Conservation (phyloP, 2,329 filamentous ascomycete genomes). For the Boeremia lycopersici region DNA sequence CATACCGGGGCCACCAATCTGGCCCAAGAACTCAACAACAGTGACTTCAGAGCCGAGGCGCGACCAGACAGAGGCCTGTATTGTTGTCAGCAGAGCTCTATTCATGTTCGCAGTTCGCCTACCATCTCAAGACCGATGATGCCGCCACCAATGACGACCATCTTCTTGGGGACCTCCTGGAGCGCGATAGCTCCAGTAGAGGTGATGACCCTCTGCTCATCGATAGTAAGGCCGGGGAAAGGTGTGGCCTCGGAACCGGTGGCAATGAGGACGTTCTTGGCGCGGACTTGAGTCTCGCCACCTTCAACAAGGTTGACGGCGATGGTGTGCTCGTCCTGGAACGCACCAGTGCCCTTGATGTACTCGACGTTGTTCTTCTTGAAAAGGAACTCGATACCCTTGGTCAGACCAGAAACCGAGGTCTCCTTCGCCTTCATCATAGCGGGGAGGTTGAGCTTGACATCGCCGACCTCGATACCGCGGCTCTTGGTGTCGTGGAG, state of each 20-base stretch:
- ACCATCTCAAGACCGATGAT: slow-evolving; percentile 99
- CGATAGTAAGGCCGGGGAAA: slow-evolving; percentile 93
- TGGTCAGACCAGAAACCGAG: slow-evolving; percentile 86
- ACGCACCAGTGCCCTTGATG: slow-evolving; percentile 88
- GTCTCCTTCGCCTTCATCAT: slow-evolving; percentile 99
- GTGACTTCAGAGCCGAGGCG: slow-evolving; percentile 92
- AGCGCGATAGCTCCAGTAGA: slow-evolving; percentile 94
- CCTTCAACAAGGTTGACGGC: slow-evolving; percentile 90
- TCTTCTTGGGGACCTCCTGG: slow-evolving; percentile 89
- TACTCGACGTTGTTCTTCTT: slow-evolving; percentile 99
- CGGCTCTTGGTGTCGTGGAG: slow-evolving; percentile 96
- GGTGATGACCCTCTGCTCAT: slow-evolving; percentile 96
- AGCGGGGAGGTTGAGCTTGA: slow-evolving; percentile 90
- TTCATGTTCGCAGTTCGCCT: slow-evolving; percentile 26
- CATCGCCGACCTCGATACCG: slow-evolving; percentile 95
- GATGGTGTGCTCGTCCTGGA: slow-evolving; percentile 87
- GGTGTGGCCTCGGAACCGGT: slow-evolving; percentile 95
- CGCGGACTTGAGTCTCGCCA: slow-evolving; percentile 83
- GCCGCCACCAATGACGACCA: slow-evolving; percentile 96
- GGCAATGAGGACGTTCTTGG: slow-evolving; percentile 98
- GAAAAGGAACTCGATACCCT: slow-evolving; percentile 96
- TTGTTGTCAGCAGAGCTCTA: neutral
- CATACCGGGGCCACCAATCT: slow-evolving; percentile 98
- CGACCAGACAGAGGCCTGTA: slow-evolving; percentile 86
- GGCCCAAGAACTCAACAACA: slow-evolving; percentile 92